Conservation (phyloP, 495 filamentous ascomycete species). For the Trypethelium eluteriae region DNA sequence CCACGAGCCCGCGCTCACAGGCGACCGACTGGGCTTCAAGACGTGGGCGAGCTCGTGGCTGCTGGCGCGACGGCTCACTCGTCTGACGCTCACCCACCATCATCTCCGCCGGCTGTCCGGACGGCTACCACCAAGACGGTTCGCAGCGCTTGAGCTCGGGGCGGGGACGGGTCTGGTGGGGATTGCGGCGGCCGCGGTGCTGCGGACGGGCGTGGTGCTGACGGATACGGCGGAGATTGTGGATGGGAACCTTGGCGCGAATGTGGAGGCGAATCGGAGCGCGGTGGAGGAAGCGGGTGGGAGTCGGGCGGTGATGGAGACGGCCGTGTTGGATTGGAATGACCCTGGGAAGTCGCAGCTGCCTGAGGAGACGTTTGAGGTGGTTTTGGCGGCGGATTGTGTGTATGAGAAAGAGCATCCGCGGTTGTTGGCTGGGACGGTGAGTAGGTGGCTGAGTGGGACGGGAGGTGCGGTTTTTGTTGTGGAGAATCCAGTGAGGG, state of each 20-base stretch:
- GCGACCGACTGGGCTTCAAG: constrained; percentile 76
- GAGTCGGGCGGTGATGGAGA: constrained; percentile 33
- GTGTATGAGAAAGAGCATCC: constrained; percentile 65
- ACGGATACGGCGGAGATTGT: constrained; percentile 67
- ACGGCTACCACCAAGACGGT: constrained; percentile 6
- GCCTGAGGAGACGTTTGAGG: constrained; percentile 42
- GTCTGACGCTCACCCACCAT: constrained; percentile 16
- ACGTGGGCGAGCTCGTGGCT: constrained; percentile 78
- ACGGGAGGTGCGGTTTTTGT: constrained; percentile 47
- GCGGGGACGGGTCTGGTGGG: constrained; percentile 60
- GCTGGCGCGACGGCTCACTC: constrained; percentile 62
- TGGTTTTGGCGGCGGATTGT: constrained; percentile 64
- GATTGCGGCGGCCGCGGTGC: constrained; percentile 41
- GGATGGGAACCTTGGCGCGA: constrained; percentile 49
- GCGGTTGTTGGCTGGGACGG: constrained; percentile 49
- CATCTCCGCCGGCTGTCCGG: neutral
- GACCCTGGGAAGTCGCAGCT: constrained; percentile 29
- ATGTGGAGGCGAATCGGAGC: constrained; percentile 46
- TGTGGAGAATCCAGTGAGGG: constrained; percentile 58
- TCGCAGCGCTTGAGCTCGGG: constrained; percentile 51
- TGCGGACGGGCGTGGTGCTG: constrained; percentile 40
- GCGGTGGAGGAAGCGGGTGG: constrained; percentile 16
- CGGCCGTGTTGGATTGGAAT: constrained; percentile 63
- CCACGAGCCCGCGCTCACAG: constrained; percentile 77
- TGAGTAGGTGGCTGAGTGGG: constrained; percentile 47